Percentiles rank a stretch among this genome's conserved stretches.
phyloP scores from a whole-genome alignment of 306 rosid genomes.

The Corylus avellana region DNA sequence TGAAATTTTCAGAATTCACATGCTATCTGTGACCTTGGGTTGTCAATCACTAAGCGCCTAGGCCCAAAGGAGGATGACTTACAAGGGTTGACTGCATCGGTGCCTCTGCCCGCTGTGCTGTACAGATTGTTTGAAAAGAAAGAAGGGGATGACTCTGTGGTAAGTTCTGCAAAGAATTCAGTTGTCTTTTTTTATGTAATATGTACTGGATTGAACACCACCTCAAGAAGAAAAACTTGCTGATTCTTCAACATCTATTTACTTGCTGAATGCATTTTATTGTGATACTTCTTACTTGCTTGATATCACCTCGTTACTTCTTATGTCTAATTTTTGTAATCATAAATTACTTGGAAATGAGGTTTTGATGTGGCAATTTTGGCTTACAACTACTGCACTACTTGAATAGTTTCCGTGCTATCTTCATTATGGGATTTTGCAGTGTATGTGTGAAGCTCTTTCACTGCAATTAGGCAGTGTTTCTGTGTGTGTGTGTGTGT shows the following conservation, averaged over 20 bases:
- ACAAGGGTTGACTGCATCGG: conserved; percentile 49
- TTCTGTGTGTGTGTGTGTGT: background rate
- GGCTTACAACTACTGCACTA: conserved; percentile 10
- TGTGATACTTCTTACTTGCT: conserved; percentile 6
- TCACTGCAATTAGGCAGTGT: conserved; percentile 14
- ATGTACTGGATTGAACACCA: conserved; percentile 4
- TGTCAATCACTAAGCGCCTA: conserved; percentile 69
- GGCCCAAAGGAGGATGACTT: conserved; percentile 60
- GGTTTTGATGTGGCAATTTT: background rate
- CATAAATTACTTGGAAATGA: background rate
- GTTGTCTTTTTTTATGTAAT: conserved; percentile 5
- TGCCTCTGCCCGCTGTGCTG: conserved; percentile 68
- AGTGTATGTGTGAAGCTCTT: conserved; percentile 15
- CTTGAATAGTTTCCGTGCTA: conserved; percentile 6
- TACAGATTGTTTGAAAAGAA: conserved; percentile 71
- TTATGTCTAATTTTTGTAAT: background rate
- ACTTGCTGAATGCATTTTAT: conserved; percentile 11
- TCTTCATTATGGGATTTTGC: conserved; percentile 15
- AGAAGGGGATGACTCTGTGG: conserved; percentile 71
- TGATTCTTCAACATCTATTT: conserved; percentile 24
- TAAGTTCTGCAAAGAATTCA: conserved; percentile 35
- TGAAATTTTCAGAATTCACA: conserved; percentile 68
- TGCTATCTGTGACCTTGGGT: conserved; percentile 92
- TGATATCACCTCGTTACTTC: conserved; percentile 1
- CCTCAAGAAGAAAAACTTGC: conserved; percentile 7